Percentiles rank a stretch among this genome's conserved stretches.
phyloP scores from a whole-genome alignment of 208 protist species.

The Balamuthia mandrillaris region DNA sequence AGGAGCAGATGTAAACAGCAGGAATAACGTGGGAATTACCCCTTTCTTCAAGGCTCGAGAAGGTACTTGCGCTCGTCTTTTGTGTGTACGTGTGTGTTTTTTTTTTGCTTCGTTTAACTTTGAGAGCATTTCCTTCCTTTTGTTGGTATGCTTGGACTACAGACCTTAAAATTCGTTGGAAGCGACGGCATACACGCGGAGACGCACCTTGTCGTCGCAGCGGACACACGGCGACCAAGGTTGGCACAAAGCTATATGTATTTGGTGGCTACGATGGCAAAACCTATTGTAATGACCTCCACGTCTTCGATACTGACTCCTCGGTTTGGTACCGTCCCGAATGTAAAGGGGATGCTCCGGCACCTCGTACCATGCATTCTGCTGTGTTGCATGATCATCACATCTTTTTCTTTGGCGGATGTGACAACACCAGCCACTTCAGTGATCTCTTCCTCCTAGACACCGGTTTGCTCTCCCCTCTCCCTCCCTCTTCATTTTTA shows the following conservation, averaged over 20 bases:
- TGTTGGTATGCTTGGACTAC: neutral
- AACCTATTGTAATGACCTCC: neutral
- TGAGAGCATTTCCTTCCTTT: neutral
- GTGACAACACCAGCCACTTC: too few relatives aligned
- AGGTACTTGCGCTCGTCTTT: neutral
- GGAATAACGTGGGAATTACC: neutral
- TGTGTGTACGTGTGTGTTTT: neutral
- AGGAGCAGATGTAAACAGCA: neutral
- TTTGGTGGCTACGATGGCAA: neutral
- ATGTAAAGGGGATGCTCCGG: neutral
- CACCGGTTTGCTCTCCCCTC: too few relatives aligned
- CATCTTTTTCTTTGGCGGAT: too few relatives aligned
- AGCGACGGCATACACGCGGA: neutral
- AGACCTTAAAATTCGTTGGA: conserved; percentile 1
- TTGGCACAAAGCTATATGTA: conserved; percentile 9
- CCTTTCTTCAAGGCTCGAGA: neutral
- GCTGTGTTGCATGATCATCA: too few relatives aligned
- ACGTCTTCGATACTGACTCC: neutral
- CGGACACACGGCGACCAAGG: neutral
- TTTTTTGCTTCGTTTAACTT: neutral
- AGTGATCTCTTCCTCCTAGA: too few relatives aligned
- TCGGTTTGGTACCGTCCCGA: neutral
- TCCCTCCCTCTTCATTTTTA: neutral
- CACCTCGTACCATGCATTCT: too few relatives aligned
- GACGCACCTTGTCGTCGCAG: neutral